Evolutionary conservation across 768 basidiomycete species (phyloP), one percentile per base, ranked within the genome.

Genomic region (button mushroom (Agaricus bisporus)): DNA sequence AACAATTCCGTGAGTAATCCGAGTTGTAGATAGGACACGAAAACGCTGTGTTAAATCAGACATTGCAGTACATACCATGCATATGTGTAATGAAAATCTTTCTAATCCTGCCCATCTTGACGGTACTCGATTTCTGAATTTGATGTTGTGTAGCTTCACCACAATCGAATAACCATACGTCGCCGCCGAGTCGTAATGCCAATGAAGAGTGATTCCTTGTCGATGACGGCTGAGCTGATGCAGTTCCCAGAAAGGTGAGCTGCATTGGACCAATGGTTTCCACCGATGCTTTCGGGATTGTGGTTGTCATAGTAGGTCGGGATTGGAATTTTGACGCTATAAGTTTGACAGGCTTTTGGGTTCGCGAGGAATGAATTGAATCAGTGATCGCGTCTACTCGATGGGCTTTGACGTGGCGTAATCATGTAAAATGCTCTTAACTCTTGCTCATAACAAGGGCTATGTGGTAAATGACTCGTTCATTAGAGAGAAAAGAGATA

Each of bases 61-160:
- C 22, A 22, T 22, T 22, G 22, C 14, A 7, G 11, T 22, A 61
- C 71, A 32, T 52, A 89, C 91, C 91, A 69, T 94, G 92, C 0
- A 87, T 87, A 68, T 95, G 92, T 1, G 92, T 93, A 56, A 94
- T 82, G 65, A 93, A 92, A 25, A 95, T 80, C 66, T 91, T 91
- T 55, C 79, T 76, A 45, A 93, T 85, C 62, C 67, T 84, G 28
- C 88, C 85, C 83, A 90, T 86, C 66, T 82, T 87, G n/a, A 93
- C 74, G 1, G 51, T 59, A 7, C 42, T 29, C 56, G 85, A 87
- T 64, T 77, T 81, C 66, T 90, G 87, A 4, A 91, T 60, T 60
- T 83, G 88, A 61, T 86, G 80, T 60, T 91, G 89, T 2, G 89
- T 91, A 12, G 82, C 88, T 67, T 91, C 89, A 18, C 89, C 89